A percentile compares a stretch with the other conserved stretches of the same genome.
Evolutionary conservation across 176 grass and related monocot genomes (phyloP).

Genomic region (Eragrostis curvula): DNA sequence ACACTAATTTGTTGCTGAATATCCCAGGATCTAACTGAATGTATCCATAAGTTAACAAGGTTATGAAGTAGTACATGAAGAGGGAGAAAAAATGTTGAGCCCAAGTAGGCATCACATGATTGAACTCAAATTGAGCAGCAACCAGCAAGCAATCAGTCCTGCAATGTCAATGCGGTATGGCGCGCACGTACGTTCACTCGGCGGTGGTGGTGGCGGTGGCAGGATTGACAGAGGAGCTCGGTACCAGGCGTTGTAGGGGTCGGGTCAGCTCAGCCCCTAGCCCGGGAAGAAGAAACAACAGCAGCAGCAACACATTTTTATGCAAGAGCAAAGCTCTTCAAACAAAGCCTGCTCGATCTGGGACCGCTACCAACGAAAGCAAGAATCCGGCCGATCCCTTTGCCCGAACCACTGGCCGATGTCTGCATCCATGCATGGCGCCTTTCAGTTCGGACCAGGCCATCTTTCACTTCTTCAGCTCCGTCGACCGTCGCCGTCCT

Average conservation of each 20-base stretch:
- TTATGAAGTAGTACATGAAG: background rate
- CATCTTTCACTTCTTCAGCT: background rate
- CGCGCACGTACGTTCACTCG: background rate
- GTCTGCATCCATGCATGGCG: background rate
- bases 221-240: background rate
- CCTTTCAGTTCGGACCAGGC: background rate
- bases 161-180: slow-evolving; percentile 30
- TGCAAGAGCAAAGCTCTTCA: slow-evolving; percentile 44
- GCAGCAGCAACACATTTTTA: slow-evolving; percentile 41
- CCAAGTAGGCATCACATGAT: background rate
- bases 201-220: background rate
- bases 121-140: background rate
- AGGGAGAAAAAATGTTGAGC: background rate
- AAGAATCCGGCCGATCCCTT: slow-evolving; percentile 33
- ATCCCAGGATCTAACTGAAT: background rate
- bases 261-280: slow-evolving; percentile 19
- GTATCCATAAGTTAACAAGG: background rate
- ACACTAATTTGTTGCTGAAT: background rate
- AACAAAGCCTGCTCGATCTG: slow-evolving; percentile 32
- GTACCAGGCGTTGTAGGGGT: background rate
- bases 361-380: slow-evolving; percentile 49
- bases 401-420: slow-evolving; percentile 3
- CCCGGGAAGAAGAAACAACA: slow-evolving; percentile 8
- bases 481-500: too few species aligned
- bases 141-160: background rate